Conservation (phyloP, 805 yeast species). For the Diddensiella santjacobensis region DNA sequence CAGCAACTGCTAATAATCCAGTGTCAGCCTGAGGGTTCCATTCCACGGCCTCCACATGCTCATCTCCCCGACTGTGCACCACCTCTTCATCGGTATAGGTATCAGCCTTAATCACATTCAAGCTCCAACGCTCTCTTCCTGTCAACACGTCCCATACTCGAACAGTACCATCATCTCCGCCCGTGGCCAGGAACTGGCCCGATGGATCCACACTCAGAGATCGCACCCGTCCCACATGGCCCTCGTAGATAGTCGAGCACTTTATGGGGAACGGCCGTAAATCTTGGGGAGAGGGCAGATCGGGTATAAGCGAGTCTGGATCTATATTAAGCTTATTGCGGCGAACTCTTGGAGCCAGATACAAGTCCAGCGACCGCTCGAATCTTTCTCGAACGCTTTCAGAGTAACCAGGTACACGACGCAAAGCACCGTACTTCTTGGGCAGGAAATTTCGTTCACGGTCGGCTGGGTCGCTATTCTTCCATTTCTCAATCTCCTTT, state of each 20-base stretch:
- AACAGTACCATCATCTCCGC: slow-evolving; percentile 93
- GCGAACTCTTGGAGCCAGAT: slow-evolving; percentile 94
- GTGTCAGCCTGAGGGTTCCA: slow-evolving; percentile 81
- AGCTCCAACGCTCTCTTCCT: slow-evolving; percentile 83
- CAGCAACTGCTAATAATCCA: slow-evolving; percentile 81
- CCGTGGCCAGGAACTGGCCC: slow-evolving; percentile 95
- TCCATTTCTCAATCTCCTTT: slow-evolving; percentile 73
- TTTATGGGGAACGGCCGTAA: slow-evolving; percentile 94
- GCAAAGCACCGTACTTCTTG: slow-evolving; percentile 71
- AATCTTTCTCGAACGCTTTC: slow-evolving; percentile 85
- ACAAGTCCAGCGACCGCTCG: slow-evolving; percentile 89
- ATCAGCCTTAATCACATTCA: slow-evolving; percentile 34
- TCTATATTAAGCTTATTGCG: slow-evolving; percentile 87
- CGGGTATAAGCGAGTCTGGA: slow-evolving; percentile 93
- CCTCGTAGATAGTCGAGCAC: slow-evolving; percentile 77
- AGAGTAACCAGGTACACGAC: slow-evolving; percentile 91
- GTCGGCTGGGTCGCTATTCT: slow-evolving; percentile 65
- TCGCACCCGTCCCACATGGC: slow-evolving; percentile 82
- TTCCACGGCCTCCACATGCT: slow-evolving; percentile 71
- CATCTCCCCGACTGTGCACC: slow-evolving; percentile 53
- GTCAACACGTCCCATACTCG: slow-evolving; percentile 96
- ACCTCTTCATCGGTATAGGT: slow-evolving; percentile 34
- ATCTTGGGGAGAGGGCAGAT: slow-evolving; percentile 94
- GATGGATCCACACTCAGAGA: slow-evolving; percentile 79
- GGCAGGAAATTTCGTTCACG: slow-evolving; percentile 79